Conservation (phyloP, 2,329 filamentous ascomycete genomes). For the Nothopassalora personata region DNA sequence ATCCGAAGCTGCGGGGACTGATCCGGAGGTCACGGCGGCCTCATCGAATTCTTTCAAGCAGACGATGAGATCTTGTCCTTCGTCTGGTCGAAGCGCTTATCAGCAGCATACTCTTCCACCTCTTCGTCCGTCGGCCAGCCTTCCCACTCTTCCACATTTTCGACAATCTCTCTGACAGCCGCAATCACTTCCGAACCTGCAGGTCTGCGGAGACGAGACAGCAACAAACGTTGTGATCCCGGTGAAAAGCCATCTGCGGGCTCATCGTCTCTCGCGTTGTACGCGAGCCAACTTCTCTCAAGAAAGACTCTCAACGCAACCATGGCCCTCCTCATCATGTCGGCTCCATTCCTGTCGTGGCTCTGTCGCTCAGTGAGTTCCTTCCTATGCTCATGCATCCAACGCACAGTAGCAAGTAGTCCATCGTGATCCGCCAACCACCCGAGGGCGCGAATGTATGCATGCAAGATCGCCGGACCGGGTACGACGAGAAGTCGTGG, state of each 20-base stretch:
- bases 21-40: neutral
- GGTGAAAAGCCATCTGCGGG: neutral
- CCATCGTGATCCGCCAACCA: slow-evolving; percentile 55
- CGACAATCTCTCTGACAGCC: slow-evolving; percentile 24
- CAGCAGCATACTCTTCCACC: slow-evolving; percentile 30
- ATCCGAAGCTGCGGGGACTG: neutral
- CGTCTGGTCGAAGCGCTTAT: slow-evolving; percentile 7
- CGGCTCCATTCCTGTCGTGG: slow-evolving; percentile 28
- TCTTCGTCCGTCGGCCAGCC: slow-evolving; percentile 42
- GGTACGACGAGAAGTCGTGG: slow-evolving; percentile 41
- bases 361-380: slow-evolving; percentile 26
- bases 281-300: slow-evolving; percentile 31
- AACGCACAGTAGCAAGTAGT: slow-evolving; percentile 54
- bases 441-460: slow-evolving; percentile 60
- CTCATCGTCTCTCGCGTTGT: neutral
- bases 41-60: neutral
- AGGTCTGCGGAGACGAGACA: slow-evolving; percentile 7
- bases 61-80: neutral
- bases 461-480: slow-evolving; percentile 47
- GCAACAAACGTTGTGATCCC: neutral
- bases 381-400: slow-evolving; percentile 51
- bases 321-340: slow-evolving; percentile 34
- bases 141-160: slow-evolving; percentile 37
- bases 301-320: slow-evolving; percentile 40
- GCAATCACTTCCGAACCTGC: slow-evolving; percentile 16